Conservation (phyloP, 2,329 filamentous ascomycete genomes). For the Domatiomyces globalis region DNA sequence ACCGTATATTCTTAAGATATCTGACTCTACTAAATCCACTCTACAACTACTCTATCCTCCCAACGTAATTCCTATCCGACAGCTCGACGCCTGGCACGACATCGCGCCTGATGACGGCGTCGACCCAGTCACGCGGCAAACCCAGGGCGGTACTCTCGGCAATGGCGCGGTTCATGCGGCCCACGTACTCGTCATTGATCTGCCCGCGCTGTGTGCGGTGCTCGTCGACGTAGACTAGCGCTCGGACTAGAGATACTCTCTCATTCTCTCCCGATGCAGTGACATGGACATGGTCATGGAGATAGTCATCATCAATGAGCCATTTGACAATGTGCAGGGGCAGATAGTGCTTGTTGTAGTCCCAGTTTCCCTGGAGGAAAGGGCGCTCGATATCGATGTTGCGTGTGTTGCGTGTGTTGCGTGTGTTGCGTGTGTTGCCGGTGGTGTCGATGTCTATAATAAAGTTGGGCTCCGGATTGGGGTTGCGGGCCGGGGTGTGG, state of each 20-base stretch:
- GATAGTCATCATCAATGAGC: slow-evolving; percentile 9
- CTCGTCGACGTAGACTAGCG: slow-evolving; percentile 32
- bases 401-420: slow-evolving; percentile 2
- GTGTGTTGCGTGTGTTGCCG: too few species aligned
- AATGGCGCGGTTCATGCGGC: slow-evolving; percentile 31
- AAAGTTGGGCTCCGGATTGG: slow-evolving; percentile 8
- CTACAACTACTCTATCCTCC: not conserved
- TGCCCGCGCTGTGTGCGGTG: slow-evolving; percentile 21
- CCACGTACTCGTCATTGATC: slow-evolving; percentile 28
- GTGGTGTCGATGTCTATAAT: not conserved
- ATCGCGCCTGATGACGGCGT: slow-evolving; percentile 26
- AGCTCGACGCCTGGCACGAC: slow-evolving; percentile 19
- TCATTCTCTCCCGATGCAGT: not conserved
- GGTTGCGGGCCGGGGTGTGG: slow-evolving; percentile 12
- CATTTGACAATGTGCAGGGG: slow-evolving; percentile 14
- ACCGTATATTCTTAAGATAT: too few species aligned
- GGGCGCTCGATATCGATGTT: slow-evolving; percentile 1
- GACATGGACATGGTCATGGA: slow-evolving; percentile 6
- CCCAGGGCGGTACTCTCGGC: slow-evolving; percentile 25
- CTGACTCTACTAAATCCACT: too few species aligned
- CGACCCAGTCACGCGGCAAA: slow-evolving; percentile 20
- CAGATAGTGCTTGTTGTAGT: slow-evolving; percentile 19
- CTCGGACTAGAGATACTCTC: slow-evolving; percentile 13
- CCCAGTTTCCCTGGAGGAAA: slow-evolving; percentile 14
- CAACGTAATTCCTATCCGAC: not conserved